A percentile compares a stretch with the other conserved stretches of the same genome.
Conservation (phyloP, 1,139 yeast species). For the Scheffersomyces titani region DNA sequence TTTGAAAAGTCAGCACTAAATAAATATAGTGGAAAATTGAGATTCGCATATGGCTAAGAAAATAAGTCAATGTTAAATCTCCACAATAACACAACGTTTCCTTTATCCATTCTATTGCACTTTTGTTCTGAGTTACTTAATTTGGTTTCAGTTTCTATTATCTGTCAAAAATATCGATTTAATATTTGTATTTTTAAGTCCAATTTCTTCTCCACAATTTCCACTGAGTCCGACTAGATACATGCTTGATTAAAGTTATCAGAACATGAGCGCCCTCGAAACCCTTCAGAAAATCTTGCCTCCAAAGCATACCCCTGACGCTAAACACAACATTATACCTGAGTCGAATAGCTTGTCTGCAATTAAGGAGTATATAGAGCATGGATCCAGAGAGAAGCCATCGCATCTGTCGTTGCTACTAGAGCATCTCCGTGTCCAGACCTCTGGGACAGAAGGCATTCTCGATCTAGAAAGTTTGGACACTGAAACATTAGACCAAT, state of each 20-base stretch:
- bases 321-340: background rate
- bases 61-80: background rate
- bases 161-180: background rate
- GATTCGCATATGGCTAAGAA: background rate
- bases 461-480: slow-evolving; percentile 4
- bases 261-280: slow-evolving; percentile 15
- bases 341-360: slow-evolving; percentile 3
- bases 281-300: slow-evolving; percentile 13
- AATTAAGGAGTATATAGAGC: background rate
- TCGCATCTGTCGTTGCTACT: slow-evolving; percentile 7
- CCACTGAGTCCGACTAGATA: background rate
- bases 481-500: slow-evolving; percentile 1
- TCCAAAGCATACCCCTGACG: background rate
- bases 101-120: background rate
- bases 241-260: background rate
- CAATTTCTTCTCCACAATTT: too few relatives aligned
- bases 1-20: too few relatives aligned
- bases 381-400: slow-evolving; percentile 3
- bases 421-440: slow-evolving; percentile 21
- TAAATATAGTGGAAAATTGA: background rate
- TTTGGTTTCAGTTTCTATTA: background rate
- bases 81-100: background rate
- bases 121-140: too few relatives aligned
- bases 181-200: too few relatives aligned
- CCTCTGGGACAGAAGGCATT: slow-evolving; percentile 4